Base-by-base conservation (phyloP, 768 basidiomycete species). In the Mycena indigotica region DNA sequence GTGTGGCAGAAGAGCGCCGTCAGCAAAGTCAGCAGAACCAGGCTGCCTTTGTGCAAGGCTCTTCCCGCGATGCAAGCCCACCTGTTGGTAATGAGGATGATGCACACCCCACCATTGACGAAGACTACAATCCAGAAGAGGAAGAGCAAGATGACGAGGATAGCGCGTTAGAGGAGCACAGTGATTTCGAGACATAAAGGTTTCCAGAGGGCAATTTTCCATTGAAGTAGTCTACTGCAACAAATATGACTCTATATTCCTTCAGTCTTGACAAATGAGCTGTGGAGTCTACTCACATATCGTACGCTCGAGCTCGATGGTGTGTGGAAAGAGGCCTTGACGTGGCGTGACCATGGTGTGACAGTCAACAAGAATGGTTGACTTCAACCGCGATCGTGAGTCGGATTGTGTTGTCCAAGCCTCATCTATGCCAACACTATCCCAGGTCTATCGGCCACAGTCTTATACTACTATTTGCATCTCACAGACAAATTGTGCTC, bases 71-170 rank as follows among this genome's bases (percentile, higher is more conserved):
- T 21, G 4, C 15, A 19, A 6, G 15, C 23, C 48, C 48, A 19
- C 48, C 48, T 25, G 48, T 50, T 13, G 23, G 48, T 26, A 50
- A 50, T 19, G 48, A 50, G 28, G 48, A 50, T 19, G 48, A 50
- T 19, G 48, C 48, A 12, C 23, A 50, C 48, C 48, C 48, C 16
- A 50, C 48, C 24, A 50, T 50, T 26, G 48, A 50, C 21, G 16
- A 50, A 21, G 48, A 50, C 28, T 50, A 29, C 24, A 26, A 25
- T 8, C 48, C 48, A 6, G 48, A 29, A 5, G 28, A 38, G 21
- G 5, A 5, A 8, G 19, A 23, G 13, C n/a, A 52, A 4, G n/a
- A 32, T 35, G 32, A 8, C 51, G 28, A 52, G 5, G 12, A 6
- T 32, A 5, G 6, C 5, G 30, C 30, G 6, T 12, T 32, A 4